phyloP scores from a whole-genome alignment of 441 rosid genomes.

The Populus hybrid region DNA sequence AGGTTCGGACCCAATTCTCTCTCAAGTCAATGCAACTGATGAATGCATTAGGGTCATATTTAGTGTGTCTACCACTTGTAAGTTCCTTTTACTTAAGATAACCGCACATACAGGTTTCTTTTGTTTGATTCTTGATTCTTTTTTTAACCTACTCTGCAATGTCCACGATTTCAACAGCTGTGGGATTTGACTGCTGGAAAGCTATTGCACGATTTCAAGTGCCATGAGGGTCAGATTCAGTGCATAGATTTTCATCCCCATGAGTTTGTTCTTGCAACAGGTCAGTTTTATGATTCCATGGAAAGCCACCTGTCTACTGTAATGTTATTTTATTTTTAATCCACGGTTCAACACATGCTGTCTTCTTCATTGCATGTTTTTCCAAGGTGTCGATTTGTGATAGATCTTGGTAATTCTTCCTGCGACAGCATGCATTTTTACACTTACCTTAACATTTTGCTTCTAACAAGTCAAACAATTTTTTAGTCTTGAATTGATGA shows the following conservation, averaged over 20 bases:
- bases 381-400: background rate
- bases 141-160: conserved; percentile 10
- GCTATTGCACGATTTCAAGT: conserved; percentile 91
- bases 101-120: background rate
- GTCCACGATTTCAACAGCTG: conserved; percentile 41
- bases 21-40: background rate
- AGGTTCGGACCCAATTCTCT: background rate
- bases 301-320: conserved; percentile 9
- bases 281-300: conserved; percentile 37
- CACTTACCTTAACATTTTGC: background rate
- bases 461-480: background rate
- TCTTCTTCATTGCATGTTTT: background rate
- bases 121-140: background rate
- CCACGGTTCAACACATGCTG: background rate
- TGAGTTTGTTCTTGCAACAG: conserved; percentile 95
- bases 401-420: background rate
- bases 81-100: background rate
- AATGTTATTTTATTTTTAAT: background rate
- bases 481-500: no score
- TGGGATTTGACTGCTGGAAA: conserved; percentile 99
- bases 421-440: background rate
- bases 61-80: background rate
- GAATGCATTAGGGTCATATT: background rate
- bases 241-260: conserved; percentile 98
- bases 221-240: conserved; percentile 91